Conservation (phyloP, 2,329 filamentous ascomycete species). For the Aspergillus sp. region DNA sequence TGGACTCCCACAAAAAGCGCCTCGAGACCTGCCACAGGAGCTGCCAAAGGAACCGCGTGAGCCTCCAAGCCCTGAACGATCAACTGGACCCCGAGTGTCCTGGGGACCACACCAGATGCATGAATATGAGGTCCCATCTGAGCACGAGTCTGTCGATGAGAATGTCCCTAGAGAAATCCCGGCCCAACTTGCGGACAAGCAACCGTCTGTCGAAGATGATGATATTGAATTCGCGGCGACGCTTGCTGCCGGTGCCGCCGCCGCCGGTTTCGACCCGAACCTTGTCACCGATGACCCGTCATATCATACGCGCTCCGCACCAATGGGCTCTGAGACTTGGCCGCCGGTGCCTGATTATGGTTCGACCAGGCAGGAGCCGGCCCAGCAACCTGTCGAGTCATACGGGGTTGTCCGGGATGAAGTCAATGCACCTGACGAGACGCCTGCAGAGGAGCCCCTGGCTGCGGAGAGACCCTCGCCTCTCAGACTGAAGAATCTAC, state of each 20-base stretch:
- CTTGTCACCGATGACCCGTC: conserved; percentile 59
- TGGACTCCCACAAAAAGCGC: too few species aligned
- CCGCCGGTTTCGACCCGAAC: conserved; percentile 62
- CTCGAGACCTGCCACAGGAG: too few species aligned
- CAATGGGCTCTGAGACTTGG: conserved; percentile 47
- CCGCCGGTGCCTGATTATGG: conserved; percentile 41
- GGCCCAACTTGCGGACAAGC: conserved; percentile 6
- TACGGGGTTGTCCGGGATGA: conserved; percentile 45
- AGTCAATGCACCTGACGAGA: conserved; percentile 35
- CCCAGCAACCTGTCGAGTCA: conserved; percentile 33
- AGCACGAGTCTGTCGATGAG: conserved; percentile 23
- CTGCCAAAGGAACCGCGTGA: conserved; percentile 31
- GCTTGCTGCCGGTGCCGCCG: conserved; percentile 58
- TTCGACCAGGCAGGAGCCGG: conserved; percentile 43
- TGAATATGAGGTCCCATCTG: conserved; percentile 53
- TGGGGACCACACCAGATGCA: conserved; percentile 60
- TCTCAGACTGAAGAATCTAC: too few species aligned
- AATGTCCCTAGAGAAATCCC: conserved; percentile 9
- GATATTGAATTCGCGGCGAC: conserved; percentile 63
- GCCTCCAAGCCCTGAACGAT: conserved; percentile 9
- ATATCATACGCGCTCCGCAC: conserved; percentile 57
- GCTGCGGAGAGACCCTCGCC: too few species aligned
- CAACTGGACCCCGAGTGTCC: conserved; percentile 48
- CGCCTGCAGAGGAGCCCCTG: not conserved
- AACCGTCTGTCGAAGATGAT: conserved; percentile 24